Percentiles rank a stretch among this genome's conserved stretches.
These are phyloP conservation scores for Arabidopsis hybrid DNA, from an alignment of 441 rosid species.

Conservation along the genomic window DNA sequence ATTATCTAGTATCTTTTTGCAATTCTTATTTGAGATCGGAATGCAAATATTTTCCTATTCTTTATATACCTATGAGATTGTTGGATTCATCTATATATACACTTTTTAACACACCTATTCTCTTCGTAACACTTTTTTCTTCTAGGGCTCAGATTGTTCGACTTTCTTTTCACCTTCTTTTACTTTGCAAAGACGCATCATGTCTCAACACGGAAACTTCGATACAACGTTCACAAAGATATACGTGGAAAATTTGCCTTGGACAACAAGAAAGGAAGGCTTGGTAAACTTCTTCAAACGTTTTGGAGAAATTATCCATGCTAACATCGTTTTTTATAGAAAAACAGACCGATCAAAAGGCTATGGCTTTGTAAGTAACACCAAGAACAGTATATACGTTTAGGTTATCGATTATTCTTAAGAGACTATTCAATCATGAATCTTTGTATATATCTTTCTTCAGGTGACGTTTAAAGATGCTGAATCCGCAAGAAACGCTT, in stretches of 20 bases:
- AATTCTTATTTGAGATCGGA: background rate
- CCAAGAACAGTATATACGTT: constrained; percentile 1
- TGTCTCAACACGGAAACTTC: constrained; percentile 28
- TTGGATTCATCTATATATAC: background rate
- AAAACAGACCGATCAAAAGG: constrained; percentile 61
- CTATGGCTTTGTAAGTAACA: constrained; percentile 62
- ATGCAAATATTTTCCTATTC: background rate
- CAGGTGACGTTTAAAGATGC: constrained; percentile 58
- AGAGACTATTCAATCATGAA: background rate
- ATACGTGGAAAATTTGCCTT: constrained; percentile 65
- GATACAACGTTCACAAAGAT: constrained; percentile 60
- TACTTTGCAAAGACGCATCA: constrained; percentile 2
- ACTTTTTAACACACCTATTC: background rate
- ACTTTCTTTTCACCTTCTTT: background rate
- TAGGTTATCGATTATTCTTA: background rate
- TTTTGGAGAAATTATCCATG: constrained; percentile 61
- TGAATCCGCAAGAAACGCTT: constrained; percentile 58
- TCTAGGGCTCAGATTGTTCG: background rate
- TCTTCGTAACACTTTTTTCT: background rate
- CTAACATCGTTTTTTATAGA: constrained; percentile 59
- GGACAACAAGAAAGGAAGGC: constrained; percentile 58
- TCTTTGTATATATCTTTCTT: background rate
- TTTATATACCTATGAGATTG: background rate
- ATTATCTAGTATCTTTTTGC: background rate
- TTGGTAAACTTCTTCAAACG: constrained; percentile 51